These are phyloP conservation scores for Petunia secreta DNA, from an alignment of 257 asterid genomes.

Conservation along the genomic window DNA sequence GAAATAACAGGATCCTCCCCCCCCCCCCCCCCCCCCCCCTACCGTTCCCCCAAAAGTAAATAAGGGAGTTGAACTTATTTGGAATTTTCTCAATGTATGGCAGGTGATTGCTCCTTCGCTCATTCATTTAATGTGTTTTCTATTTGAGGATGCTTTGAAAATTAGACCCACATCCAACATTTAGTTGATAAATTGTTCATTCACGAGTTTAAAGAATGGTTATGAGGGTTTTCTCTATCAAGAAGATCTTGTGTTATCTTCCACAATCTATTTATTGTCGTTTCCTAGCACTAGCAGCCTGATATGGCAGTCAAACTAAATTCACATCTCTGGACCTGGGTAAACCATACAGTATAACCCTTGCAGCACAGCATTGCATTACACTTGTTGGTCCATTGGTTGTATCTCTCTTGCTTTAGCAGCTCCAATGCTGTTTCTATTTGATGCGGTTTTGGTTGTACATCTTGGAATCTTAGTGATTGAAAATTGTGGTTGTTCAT, in stretches of 20 bases:
- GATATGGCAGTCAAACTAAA: neutral
- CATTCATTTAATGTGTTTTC: neutral
- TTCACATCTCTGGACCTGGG: neutral
- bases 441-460: neutral
- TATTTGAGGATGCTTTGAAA: slow-evolving; percentile 17
- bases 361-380: neutral
- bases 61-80: too few species aligned
- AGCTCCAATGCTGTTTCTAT: neutral
- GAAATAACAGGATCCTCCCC: neutral
- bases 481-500: slow-evolving; percentile 6
- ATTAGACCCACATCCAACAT: neutral
- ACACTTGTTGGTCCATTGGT: neutral
- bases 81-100: too few species aligned
- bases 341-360: neutral
- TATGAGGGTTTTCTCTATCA: neutral
- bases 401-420: slow-evolving; percentile 14
- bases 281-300: neutral
- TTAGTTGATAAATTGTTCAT: neutral
- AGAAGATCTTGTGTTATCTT: neutral
- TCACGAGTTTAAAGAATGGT: slow-evolving; percentile 2
- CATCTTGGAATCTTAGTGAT: neutral
- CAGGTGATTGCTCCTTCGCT: neutral
- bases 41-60: neutral
- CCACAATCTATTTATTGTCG: neutral
- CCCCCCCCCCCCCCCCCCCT: neutral